Base-by-base conservation (phyloP, 176 grass and related monocot species). In the Dendrocalamus sinicus region DNA sequence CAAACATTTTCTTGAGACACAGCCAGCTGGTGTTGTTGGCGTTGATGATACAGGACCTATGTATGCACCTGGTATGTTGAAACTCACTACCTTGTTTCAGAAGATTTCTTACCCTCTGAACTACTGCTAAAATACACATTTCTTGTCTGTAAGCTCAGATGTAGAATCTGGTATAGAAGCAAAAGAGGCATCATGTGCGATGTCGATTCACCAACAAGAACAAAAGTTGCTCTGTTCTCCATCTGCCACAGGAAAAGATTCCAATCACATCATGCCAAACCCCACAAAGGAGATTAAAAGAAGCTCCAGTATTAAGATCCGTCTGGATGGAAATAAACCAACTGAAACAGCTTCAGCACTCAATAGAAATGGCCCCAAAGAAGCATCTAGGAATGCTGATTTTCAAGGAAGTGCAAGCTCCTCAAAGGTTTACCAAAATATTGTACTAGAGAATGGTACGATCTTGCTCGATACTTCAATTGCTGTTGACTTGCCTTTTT, bases 1-100 rank as follows among this genome's bases (percentile, higher is more conserved):
- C 32, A 73, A 90, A 59, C 83, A 86, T 73, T 90, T 90, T 66
- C 75, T 90, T 44, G 88, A 90, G 77, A 78, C 83, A 70, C 77
- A 82, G 50, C 70, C 57, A 70, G 79, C 83, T 52, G 82, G 61
- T 64, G 24, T 78, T 82, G 83, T 73, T 43, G 77, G 69, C 51
- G 76, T 83, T 70, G 84, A 90, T 83, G 66, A 79, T 43, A 70
- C 63, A 9, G 67, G 70, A 50, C 84, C 89, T 51, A 82, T 86
- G 61, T 78, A 82, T 86, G 83, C 88, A 65, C 89, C 84, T 67
- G 89, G 89, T 90, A 55, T 22, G 40, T 64, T 84, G 60, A 52
- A 65, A 70, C 10, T 37, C 60, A 48, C 6, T 22, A 19, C 45
- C 41, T 74, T 84, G 43, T 17, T 59, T 37, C 32, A 13, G 19